phyloP scores from a whole-genome alignment of 1,284 basidiomycete genomes.

The Naganishia sp. region DNA sequence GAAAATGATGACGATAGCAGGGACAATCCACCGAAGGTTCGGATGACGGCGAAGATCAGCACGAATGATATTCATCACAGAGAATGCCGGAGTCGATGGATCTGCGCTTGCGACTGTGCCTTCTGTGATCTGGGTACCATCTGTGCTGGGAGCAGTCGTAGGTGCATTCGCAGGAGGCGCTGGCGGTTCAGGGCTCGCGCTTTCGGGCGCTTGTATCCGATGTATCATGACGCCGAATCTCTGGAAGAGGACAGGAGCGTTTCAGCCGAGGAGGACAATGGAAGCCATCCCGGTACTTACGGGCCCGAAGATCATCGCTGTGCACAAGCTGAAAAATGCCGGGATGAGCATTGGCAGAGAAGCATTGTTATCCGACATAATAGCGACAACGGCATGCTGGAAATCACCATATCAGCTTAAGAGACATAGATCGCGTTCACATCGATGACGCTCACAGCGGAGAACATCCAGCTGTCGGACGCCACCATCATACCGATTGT shows the following conservation, averaged over 20 bases:
- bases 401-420: not conserved
- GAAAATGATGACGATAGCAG: constrained; percentile 68
- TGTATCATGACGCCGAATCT: constrained; percentile 78
- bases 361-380: constrained; percentile 73
- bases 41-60: constrained; percentile 23
- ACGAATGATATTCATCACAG: constrained; percentile 14
- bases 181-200: constrained; percentile 43
- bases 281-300: constrained; percentile 38
- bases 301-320: constrained; percentile 52
- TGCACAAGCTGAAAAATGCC: constrained; percentile 64
- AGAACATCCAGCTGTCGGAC: constrained; percentile 77
- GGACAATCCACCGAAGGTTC: constrained; percentile 56
- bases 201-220: constrained; percentile 78
- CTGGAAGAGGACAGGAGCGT: constrained; percentile 54
- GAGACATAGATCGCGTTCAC: not conserved
- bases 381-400: constrained; percentile 75
- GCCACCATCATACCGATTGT: constrained; percentile 73
- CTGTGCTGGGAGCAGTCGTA: constrained; percentile 33
- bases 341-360: constrained; percentile 76
- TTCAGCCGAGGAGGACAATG: not conserved
- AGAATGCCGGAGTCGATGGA: constrained; percentile 17
- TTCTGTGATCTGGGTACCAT: not conserved
- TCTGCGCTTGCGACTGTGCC: not conserved
- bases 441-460: constrained; percentile 57
- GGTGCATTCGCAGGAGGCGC: constrained; percentile 32